Conservation (phyloP, 2,329 filamentous ascomycete species). For the Coniella lustricola region DNA sequence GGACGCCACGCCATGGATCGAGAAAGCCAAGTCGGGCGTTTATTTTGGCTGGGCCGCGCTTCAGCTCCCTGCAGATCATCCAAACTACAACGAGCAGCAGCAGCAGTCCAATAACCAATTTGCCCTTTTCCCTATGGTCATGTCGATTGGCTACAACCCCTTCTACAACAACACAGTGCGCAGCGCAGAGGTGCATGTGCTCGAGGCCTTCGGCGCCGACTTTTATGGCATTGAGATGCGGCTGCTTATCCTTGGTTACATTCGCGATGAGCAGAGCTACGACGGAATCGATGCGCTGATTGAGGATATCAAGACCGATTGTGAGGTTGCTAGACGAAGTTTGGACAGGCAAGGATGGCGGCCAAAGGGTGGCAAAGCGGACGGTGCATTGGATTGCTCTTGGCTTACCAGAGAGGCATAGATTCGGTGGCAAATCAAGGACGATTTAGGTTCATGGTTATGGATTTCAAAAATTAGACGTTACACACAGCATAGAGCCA, state of each 20-base stretch:
- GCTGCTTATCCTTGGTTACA: constrained; percentile 76
- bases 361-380: constrained; percentile 28
- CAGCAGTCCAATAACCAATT: constrained; percentile 18
- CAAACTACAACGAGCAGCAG: constrained; percentile 27
- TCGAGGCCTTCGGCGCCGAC: constrained; percentile 68
- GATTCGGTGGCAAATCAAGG: background rate
- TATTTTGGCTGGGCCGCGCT: constrained; percentile 92
- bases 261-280: constrained; percentile 87
- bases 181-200: constrained; percentile 83
- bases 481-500: background rate
- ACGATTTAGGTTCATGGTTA: background rate
- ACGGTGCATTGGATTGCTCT: constrained; percentile 10
- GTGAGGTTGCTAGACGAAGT: constrained; percentile 70
- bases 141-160: constrained; percentile 94
- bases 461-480: constrained; percentile 1
- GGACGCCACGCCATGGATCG: constrained; percentile 56
- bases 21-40: constrained; percentile 65
- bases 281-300: constrained; percentile 74
- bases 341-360: constrained; percentile 59
- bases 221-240: constrained; percentile 82
- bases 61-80: constrained; percentile 44
- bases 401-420: constrained; percentile 11
- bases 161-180: constrained; percentile 90
- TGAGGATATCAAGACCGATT: constrained; percentile 83
- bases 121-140: constrained; percentile 72